Conservation (phyloP, 2,329 filamentous ascomycete genomes). For the Botrytis aclada region DNA sequence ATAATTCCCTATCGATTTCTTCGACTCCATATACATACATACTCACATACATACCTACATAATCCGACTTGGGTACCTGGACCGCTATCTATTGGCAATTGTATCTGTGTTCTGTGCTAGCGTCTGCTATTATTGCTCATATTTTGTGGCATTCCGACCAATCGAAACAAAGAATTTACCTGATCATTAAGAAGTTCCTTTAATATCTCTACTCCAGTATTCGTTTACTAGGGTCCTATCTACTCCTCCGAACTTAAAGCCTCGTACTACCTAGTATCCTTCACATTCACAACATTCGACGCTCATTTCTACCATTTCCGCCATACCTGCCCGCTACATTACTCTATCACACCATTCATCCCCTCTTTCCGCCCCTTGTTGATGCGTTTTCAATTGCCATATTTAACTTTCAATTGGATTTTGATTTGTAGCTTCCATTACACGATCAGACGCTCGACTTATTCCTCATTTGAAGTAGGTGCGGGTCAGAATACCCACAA, state of each 20-base stretch:
- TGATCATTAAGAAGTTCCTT: not conserved
- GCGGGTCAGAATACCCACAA: slow-evolving; percentile 20
- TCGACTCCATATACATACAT: not conserved
- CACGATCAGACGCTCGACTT: slow-evolving; percentile 7
- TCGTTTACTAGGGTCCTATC: not conserved
- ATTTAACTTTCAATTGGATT: not conserved
- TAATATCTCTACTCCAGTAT: not conserved
- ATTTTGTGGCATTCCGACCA: not conserved
- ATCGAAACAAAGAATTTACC: not conserved
- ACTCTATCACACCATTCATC: not conserved
- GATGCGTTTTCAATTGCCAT: not conserved
- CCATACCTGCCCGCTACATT: not conserved
- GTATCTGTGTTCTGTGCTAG: not conserved
- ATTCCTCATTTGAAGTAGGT: slow-evolving; percentile 20
- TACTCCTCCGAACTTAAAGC: not conserved
- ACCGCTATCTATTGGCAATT: not conserved
- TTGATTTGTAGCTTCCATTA: slow-evolving; percentile 9
- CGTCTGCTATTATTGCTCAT: not conserved
- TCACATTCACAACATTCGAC: not conserved
- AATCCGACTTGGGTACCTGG: not conserved
- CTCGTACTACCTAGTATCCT: not conserved
- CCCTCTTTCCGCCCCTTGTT: not conserved
- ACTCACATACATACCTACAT: not conserved
- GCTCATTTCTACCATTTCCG: not conserved
- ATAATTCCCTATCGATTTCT: not conserved